A percentile compares a stretch with the other conserved stretches of the same genome.
Evolutionary conservation across 352 stramenopile species (phyloP).

Genomic region (Blastocystis sp.): DNA sequence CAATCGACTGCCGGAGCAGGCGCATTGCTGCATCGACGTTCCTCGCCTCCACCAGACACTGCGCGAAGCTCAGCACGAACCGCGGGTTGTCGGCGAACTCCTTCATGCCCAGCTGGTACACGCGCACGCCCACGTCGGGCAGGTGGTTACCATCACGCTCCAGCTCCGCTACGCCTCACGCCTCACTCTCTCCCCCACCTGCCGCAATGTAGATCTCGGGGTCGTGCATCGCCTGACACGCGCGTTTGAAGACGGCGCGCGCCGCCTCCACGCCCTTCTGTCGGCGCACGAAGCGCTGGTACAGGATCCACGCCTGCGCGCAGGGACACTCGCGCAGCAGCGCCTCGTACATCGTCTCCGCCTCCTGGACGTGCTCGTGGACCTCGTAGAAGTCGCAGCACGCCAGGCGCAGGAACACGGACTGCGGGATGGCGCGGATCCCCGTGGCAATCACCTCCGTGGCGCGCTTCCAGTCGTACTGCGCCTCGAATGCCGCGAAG

Average conservation of each 20-base stretch:
- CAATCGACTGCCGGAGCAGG: neutral
- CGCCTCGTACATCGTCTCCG: neutral
- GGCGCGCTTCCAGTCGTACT: slow-evolving; percentile 32
- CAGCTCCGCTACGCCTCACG: slow-evolving; percentile 10
- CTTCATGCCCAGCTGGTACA: neutral
- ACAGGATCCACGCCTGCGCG: slow-evolving; percentile 16
- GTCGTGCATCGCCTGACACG: neutral
- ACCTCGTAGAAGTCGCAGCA: slow-evolving; percentile 65
- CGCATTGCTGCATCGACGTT: neutral
- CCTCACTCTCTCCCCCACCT: neutral
- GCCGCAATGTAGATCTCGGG: neutral
- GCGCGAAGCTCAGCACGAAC: slow-evolving; percentile 17
- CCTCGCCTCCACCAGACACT: slow-evolving; percentile 4
- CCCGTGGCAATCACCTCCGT: slow-evolving; percentile 8
- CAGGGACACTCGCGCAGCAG: slow-evolving; percentile 6
- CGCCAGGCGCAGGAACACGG: slow-evolving; percentile 17
- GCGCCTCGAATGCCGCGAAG: slow-evolving; percentile 43
- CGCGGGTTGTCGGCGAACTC: neutral
- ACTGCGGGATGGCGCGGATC: slow-evolving; percentile 18
- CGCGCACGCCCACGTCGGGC: neutral
- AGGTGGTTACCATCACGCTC: slow-evolving; percentile 1
- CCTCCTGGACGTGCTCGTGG: slow-evolving; percentile 8
- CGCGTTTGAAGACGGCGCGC: neutral
- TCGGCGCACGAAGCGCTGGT: slow-evolving; percentile 25
- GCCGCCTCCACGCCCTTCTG: slow-evolving; percentile 26